Conservation (phyloP, 2,329 filamentous ascomycete genomes). For the Karstenula rhodostoma region DNA sequence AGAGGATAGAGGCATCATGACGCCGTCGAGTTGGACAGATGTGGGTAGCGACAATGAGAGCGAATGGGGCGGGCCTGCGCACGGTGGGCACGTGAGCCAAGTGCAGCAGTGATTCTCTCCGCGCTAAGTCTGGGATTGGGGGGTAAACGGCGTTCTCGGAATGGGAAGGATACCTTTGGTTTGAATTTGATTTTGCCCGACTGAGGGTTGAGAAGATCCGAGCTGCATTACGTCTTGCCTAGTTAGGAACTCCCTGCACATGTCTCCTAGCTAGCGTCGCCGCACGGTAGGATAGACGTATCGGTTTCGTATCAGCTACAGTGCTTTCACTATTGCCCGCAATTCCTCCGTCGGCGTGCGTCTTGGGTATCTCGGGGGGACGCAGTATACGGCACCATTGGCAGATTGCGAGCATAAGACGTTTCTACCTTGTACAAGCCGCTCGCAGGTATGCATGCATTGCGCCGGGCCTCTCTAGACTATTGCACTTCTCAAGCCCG, state of each 20-base stretch:
- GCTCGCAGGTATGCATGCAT: too few relatives aligned
- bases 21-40: slow-evolving; percentile 51
- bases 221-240: not conserved
- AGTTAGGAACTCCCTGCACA: not conserved
- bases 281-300: not conserved
- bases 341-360: not conserved
- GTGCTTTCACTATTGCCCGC: not conserved
- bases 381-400: not conserved
- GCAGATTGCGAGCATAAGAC: not conserved
- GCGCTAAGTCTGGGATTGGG: not conserved
- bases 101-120: slow-evolving; percentile 33
- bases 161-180: slow-evolving; percentile 14
- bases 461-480: too few relatives aligned
- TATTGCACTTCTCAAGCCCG: too few relatives aligned
- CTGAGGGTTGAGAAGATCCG: not conserved
- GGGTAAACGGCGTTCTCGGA: slow-evolving; percentile 5
- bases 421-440: too few relatives aligned
- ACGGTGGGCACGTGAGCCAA: slow-evolving; percentile 40
- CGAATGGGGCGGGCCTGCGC: slow-evolving; percentile 42
- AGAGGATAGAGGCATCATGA: slow-evolving; percentile 42
- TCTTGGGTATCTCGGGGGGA: not conserved
- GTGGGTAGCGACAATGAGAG: slow-evolving; percentile 51
- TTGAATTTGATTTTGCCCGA: slow-evolving; percentile 1
- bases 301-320: not conserved
- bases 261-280: not conserved